Conservation (phyloP, 768 basidiomycete genomes). For the Kwoniella botswanensis region DNA sequence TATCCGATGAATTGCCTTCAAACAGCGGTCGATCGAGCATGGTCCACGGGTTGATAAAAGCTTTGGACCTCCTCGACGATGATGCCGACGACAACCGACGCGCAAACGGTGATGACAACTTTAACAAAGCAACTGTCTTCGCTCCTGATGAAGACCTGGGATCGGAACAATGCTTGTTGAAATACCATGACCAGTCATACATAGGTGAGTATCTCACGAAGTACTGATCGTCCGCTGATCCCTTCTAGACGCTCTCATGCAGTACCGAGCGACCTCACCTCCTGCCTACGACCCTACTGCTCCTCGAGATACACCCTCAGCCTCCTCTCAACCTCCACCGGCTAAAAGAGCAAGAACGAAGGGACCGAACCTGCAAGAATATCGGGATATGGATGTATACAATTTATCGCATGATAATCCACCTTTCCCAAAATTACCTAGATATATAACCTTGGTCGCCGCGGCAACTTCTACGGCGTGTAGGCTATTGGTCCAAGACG, state of each 20-base stretch:
- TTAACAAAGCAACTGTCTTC: slow-evolving; percentile 56
- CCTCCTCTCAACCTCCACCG: slow-evolving; percentile 7
- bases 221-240: slow-evolving; percentile 53
- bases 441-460: slow-evolving; percentile 74
- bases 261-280: slow-evolving; percentile 10
- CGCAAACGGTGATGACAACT: not conserved
- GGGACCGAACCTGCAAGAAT: slow-evolving; percentile 36
- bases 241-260: slow-evolving; percentile 9
- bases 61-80: slow-evolving; percentile 35
- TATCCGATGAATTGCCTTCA: slow-evolving; percentile 39
- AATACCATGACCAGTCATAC: slow-evolving; percentile 75
- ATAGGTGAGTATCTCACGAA: slow-evolving; percentile 64
- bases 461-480: slow-evolving; percentile 80
- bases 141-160: slow-evolving; percentile 64
- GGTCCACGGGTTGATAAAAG: slow-evolving; percentile 43
- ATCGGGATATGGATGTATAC: slow-evolving; percentile 1
- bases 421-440: slow-evolving; percentile 69
- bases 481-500: slow-evolving; percentile 61
- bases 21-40: slow-evolving; percentile 48
- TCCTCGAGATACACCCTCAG: slow-evolving; percentile 59
- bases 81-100: not conserved
- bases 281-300: slow-evolving; percentile 17
- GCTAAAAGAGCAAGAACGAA: slow-evolving; percentile 18
- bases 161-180: slow-evolving; percentile 65
- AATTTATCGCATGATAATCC: slow-evolving; percentile 73